phyloP scores from a whole-genome alignment of 106 monocot genomes.

The Platanthera guangdongensis region DNA sequence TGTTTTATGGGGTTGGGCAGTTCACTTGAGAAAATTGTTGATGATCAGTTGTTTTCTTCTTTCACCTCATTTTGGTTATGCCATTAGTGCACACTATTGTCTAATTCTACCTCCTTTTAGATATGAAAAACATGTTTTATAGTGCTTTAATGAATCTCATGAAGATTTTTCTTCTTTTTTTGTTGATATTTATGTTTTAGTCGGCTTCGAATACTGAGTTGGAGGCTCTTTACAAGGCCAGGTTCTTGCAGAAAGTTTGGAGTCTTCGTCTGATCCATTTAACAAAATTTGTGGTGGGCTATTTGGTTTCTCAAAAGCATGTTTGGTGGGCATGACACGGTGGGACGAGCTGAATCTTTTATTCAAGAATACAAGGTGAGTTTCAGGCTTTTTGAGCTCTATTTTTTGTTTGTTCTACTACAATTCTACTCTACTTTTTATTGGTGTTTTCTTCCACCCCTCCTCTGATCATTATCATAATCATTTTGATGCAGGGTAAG shows the following conservation, averaged over 20 bases:
- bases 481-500: no score
- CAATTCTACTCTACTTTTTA: background rate
- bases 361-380: constrained; percentile 67
- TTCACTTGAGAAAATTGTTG: no score
- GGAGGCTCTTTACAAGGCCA: constrained; percentile 86
- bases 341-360: constrained; percentile 73
- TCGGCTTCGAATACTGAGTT: constrained; percentile 54
- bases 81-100: no score
- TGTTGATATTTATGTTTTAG: constrained; percentile 31
- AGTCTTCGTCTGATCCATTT: constrained; percentile 38
- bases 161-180: background rate
- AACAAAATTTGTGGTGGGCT: constrained; percentile 33
- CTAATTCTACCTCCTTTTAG: no score
- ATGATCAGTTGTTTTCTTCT: no score
- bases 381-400: background rate
- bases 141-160: background rate
- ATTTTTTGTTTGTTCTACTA: background rate
- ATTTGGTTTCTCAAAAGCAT: constrained; percentile 75
- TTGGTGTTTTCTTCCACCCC: no score
- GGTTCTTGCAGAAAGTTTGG: constrained; percentile 31
- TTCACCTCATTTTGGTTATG: no score
- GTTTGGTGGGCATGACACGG: constrained; percentile 59
- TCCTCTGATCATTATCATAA: no score
- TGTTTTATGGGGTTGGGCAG: no score
- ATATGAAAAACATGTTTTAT: no score